Evolutionary conservation across 139 green algal genomes (phyloP).

Genomic region (Monoraphidium neglectum): DNA sequence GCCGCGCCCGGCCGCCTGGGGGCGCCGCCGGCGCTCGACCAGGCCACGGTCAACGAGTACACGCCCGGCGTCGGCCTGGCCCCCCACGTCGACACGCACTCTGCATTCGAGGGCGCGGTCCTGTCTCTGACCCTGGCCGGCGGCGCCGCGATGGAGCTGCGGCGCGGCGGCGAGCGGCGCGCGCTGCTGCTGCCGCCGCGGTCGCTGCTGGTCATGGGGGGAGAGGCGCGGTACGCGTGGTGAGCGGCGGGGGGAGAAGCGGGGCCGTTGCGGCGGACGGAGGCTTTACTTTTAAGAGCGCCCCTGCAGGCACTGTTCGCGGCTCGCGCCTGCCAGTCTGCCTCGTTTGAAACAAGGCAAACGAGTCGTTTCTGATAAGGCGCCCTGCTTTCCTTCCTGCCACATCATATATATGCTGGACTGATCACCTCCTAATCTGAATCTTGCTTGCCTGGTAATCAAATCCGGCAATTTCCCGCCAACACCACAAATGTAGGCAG

Average conservation of each 20-base stretch:
- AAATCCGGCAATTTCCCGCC: background rate
- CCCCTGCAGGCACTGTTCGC: too few species aligned
- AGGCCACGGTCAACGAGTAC: conserved; percentile 97
- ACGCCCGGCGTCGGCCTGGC: conserved; percentile 85
- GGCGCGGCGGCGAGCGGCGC: conserved; percentile 25
- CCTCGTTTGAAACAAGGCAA: too few species aligned
- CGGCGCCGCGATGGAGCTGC: conserved; percentile 87
- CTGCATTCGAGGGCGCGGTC: conserved; percentile 87
- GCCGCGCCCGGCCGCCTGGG: background rate
- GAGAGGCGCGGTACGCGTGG: conserved; percentile 87
- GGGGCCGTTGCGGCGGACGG: too few species aligned
- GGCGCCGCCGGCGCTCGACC: conserved; percentile 21
- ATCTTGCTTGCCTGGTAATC: too few species aligned
- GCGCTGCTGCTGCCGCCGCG: conserved; percentile 77
- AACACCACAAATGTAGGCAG: conserved; percentile 39
- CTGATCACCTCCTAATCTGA: too few species aligned
- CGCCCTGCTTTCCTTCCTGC: too few species aligned
- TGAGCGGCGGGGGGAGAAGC: conserved; percentile 9
- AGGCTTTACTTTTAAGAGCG: too few species aligned
- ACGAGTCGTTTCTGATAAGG: too few species aligned
- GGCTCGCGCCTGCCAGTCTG: too few species aligned
- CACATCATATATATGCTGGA: too few species aligned
- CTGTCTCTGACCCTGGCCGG: conserved; percentile 82
- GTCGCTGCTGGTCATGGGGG: conserved; percentile 87
- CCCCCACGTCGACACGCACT: conserved; percentile 96